A percentile compares a stretch with the other conserved stretches of the same genome.
phyloP scores from a whole-genome alignment of 192 early-diverging fungal species.

The Backusella tarrabulga region DNA sequence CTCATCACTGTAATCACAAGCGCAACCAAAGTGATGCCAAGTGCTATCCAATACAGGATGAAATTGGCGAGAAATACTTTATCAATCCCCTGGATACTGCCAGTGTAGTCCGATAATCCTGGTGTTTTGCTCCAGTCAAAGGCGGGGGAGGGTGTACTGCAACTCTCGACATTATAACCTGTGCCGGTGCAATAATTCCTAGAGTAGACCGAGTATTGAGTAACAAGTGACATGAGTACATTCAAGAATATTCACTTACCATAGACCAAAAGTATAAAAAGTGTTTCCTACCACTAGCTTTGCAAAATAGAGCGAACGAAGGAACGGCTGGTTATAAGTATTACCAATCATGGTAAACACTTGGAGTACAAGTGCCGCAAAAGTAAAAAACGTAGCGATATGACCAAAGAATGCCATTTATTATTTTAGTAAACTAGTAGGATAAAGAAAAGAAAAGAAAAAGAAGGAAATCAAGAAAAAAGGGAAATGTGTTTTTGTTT shows the following conservation, averaged over 20 bases:
- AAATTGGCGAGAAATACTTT: constrained; percentile 21
- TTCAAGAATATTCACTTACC: constrained; percentile 1
- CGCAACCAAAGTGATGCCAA: constrained; percentile 24
- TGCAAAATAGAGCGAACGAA: constrained; percentile 24
- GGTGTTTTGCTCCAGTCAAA: background rate
- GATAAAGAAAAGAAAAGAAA: background rate
- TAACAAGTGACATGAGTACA: background rate
- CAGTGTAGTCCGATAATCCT: background rate
- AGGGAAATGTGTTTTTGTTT: background rate
- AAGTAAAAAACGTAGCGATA: constrained; percentile 24
- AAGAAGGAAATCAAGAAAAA: background rate
- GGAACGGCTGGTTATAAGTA: constrained; percentile 24
- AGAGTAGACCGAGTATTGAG: background rate
- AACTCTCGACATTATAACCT: background rate
- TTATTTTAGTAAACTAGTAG: background rate
- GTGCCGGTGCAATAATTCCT: constrained; percentile 28
- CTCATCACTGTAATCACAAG: constrained; percentile 18
- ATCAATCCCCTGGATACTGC: background rate
- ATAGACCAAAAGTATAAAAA: constrained; percentile 26
- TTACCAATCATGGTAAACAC: constrained; percentile 32
- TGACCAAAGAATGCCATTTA: constrained; percentile 25
- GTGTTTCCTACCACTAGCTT: background rate
- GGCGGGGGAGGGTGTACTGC: background rate
- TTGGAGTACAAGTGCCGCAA: constrained; percentile 27
- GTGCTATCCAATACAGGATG: constrained; percentile 27